Base-by-base conservation (phyloP, 345 rosid genomes). In the Trapa bicornis region DNA sequence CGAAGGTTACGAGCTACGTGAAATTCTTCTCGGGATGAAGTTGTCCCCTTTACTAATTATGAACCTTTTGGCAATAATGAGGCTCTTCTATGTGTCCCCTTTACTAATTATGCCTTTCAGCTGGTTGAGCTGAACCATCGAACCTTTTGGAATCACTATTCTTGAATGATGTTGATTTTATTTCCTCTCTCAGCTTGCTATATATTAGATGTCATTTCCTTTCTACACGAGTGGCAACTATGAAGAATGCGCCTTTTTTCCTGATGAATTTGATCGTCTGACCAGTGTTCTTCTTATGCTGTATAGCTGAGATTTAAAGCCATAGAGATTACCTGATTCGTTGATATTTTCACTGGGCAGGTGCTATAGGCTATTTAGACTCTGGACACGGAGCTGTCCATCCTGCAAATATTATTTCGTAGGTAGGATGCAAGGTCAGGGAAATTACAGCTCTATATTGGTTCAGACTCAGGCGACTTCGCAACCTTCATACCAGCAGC, bases 401-500 rank as follows among this genome's bases (percentile, higher is more conserved):
- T 6, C 22, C 60, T 54, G 33, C 35, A n/a, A 6, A 2, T 0
- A n/a, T 33, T 58, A 33, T 11, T 58, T 33, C 9, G 38, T 6
- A 35, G 47, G 22, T 9, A 67, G 33, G 47, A 67, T 67, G 70
- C n/a, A 52, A 10, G 47, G 70, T 17, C 70, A 38, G 13, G 70
- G 70, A 36, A 37, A 53, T 36, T 39, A 35, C 45, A 29, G 48
- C 43, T 35, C 77, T 73, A 84, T 78, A 56, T 65, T 68, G 52
- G 75, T 75, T 37, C 81, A 69, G 72, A 75, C 77, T 73, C 80
- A 71, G 53, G 35, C 73, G n/a, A 79, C 81, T 5, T 37, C 68
- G 67, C 70, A 66, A 6, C 80, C 81, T 66, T 76, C 78, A 35
- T 73, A 67, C 68, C 74, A 64, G 33, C 82, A 76, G 69, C 81